Percentiles rank a stretch among this genome's conserved stretches.
Conservation (phyloP, 2,329 filamentous ascomycete species). For the Trichoderma arundinaceum region DNA sequence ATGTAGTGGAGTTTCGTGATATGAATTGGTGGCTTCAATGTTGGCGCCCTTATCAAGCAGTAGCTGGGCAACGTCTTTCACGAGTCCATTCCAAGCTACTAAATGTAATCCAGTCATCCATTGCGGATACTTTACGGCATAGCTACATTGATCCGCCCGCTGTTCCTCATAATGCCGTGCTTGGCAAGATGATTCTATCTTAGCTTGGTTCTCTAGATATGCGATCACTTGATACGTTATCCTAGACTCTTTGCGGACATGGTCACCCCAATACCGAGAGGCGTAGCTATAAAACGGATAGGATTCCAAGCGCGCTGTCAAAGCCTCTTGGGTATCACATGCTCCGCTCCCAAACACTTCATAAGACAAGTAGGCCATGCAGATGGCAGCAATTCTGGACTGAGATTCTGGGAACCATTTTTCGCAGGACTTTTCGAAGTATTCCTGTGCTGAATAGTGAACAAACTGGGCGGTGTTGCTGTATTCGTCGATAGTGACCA, state of each 20-base stretch:
- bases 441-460: constrained; percentile 55
- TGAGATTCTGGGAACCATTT: constrained; percentile 44
- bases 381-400: constrained; percentile 40
- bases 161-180: neutral
- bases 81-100: neutral
- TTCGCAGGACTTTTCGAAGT: constrained; percentile 43
- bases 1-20: neutral
- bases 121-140: neutral
- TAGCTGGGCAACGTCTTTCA: neutral
- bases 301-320: neutral
- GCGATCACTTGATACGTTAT: too few species aligned
- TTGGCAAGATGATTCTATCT: neutral
- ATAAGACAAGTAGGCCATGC: constrained; percentile 47
- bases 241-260: too few species aligned
- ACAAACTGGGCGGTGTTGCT: constrained; percentile 49
- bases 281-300: neutral
- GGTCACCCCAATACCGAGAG: neutral
- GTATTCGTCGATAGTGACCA: constrained; percentile 49
- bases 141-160: neutral
- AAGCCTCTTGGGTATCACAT: neutral
- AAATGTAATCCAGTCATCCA: neutral
- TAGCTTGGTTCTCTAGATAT: neutral
- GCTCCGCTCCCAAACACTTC: constrained; percentile 35
- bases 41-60: neutral
- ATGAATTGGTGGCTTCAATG: neutral